Percentiles rank a stretch among this genome's conserved stretches.
These are phyloP conservation scores for Trametes hirsuta DNA, from an alignment of 1,284 basidiomycete species.

Conservation along the genomic window DNA sequence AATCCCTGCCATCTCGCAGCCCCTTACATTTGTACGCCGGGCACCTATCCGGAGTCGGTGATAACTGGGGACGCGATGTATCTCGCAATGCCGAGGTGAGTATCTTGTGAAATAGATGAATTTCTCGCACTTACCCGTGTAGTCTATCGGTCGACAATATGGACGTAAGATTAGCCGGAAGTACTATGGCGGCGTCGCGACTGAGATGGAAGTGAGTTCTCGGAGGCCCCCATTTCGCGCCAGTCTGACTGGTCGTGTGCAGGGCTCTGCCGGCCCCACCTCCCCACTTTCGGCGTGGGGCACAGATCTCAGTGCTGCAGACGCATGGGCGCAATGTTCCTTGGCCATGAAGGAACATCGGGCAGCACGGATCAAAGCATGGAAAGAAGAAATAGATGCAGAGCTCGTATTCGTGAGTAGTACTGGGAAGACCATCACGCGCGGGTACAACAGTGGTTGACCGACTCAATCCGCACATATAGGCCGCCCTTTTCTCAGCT, in stretches of 20 bases:
- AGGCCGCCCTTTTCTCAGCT: constrained; percentile 33
- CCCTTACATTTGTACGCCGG: neutral
- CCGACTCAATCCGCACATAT: neutral
- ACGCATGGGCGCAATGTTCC: constrained; percentile 25
- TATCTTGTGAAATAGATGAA: too few species aligned
- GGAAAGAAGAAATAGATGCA: constrained; percentile 30
- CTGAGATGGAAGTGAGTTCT: neutral
- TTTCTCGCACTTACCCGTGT: too few species aligned
- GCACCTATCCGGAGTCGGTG: neutral
- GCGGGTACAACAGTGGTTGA: neutral
- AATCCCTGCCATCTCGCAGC: neutral
- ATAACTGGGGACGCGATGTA: neutral
- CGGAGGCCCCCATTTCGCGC: too few species aligned
- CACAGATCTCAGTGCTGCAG: neutral
- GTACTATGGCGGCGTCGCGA: neutral
- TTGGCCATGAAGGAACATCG: constrained; percentile 25
- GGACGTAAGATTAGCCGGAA: too few species aligned
- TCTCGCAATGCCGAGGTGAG: neutral
- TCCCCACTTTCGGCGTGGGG: neutral
- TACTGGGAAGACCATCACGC: neutral
- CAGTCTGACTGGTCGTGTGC: neutral
- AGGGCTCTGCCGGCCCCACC: neutral
- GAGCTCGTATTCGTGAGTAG: constrained; percentile 27
- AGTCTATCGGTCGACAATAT: too few species aligned
- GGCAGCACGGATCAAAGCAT: constrained; percentile 20